Base-by-base conservation (phyloP, 305 asterid species). In the Fraxinus sp. region DNA sequence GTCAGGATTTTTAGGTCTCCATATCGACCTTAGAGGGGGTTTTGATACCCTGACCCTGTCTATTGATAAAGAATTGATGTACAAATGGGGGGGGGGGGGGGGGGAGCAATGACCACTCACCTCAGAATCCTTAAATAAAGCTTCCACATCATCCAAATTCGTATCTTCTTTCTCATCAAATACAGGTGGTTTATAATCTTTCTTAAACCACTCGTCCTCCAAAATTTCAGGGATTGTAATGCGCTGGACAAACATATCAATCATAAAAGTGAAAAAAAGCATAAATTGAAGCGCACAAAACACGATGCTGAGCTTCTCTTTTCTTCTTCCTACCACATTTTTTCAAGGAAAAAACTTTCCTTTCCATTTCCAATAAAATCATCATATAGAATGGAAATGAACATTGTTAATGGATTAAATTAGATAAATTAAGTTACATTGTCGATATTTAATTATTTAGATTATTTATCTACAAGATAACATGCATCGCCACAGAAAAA, bases 131-230 rank as follows among this genome's bases (percentile, higher is more conserved):
- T 88, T 88, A 83, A 95, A 95, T 82, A 91, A 97, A 14, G 98
- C 98, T 86, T 95, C 98, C 62, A 95, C 98, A 49, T 95, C 98
- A 82, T 93, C 98, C 89, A 93, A 88, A 78, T 90, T 92, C 16
- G 89, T 59, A 52, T 91, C 94, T 85, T 93, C 95, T 86, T 92
- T 92, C 87, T 93, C 97, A 28, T 90, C 84, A 83, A 93, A 95
- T 8, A 91, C 86, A 33, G 98, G 92, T 39, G 91, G 93, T 80
- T 88, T 91, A 87, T 91, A 95, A 55, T 82, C 94, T 87, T 93
- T 95, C 89, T 90, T 95, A 83, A 93, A 95, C 98, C 98, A 93
- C 75, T 88, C 92, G 9, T 95, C 94, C 87, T 88, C 93, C 84
- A 92, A 86, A 55, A 95, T 89, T 84, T 91, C 97, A 2, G 94